Percentiles rank a stretch among this genome's conserved stretches.
These are phyloP conservation scores for Talaromyces wortmannii DNA, from an alignment of 495 filamentous ascomycete genomes.

Conservation along the genomic window DNA sequence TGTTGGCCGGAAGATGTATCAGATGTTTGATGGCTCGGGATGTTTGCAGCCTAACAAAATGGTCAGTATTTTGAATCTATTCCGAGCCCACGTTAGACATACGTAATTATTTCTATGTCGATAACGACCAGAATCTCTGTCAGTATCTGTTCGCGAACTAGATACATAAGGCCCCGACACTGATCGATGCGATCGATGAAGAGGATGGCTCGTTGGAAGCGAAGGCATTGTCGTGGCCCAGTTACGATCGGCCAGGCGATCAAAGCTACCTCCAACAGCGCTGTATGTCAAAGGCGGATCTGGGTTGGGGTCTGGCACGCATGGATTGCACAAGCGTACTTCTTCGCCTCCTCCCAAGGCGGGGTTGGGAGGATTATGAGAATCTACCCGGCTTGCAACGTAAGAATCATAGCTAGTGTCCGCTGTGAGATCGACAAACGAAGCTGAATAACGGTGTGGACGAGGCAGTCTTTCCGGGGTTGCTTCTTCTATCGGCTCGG, in stretches of 20 bases:
- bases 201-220: slow-evolving; percentile 1
- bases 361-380: slow-evolving; percentile 32
- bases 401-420: slow-evolving; percentile 19
- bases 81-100: background rate
- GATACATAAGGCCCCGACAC: background rate
- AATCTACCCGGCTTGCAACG: slow-evolving; percentile 1
- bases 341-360: slow-evolving; percentile 72
- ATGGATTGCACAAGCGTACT: slow-evolving; percentile 90
- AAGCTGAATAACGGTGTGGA: background rate
- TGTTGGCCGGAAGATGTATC: background rate
- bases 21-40: background rate
- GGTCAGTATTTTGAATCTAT: background rate
- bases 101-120: background rate
- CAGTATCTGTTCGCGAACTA: background rate
- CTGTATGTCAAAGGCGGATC: slow-evolving; percentile 43
- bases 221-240: slow-evolving; percentile 2
- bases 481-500: slow-evolving; percentile 30
- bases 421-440: slow-evolving; percentile 34
- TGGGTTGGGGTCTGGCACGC: slow-evolving; percentile 85
- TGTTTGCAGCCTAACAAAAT: background rate
- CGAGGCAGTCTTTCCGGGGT: slow-evolving; percentile 13
- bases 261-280: slow-evolving; percentile 16
- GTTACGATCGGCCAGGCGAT: slow-evolving; percentile 8
- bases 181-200: slow-evolving; percentile 1
- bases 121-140: background rate